A percentile compares a stretch with the other conserved stretches of the same genome.
These are phyloP conservation scores for Dysphania ambrosioides DNA, from an alignment of 148 eudicot genomes.

Conservation along the genomic window DNA sequence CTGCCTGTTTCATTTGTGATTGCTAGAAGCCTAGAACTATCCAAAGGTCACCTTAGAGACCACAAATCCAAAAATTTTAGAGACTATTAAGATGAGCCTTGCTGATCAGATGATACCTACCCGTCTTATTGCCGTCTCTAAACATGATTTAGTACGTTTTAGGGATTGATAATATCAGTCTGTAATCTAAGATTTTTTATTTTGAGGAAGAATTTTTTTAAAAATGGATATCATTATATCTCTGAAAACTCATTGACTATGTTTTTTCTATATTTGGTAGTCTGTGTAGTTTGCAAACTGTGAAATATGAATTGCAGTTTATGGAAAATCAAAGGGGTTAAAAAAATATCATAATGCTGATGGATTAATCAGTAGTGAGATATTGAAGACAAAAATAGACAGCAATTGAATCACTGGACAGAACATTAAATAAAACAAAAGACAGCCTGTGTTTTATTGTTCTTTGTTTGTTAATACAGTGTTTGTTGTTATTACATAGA, in stretches of 20 bases:
- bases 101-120: too few relatives aligned
- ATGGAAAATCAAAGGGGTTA: neutral
- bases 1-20: constrained; percentile 20
- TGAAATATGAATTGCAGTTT: constrained; percentile 9
- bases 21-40: constrained; percentile 6
- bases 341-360: neutral
- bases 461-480: constrained; percentile 19
- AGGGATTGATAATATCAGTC: too few relatives aligned
- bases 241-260: neutral
- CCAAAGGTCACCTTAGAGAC: constrained; percentile 12
- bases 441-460: constrained; percentile 39
- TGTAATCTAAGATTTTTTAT: too few relatives aligned
- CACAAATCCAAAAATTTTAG: neutral
- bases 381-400: constrained; percentile 34
- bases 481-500: constrained; percentile 17
- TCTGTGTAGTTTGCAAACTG: constrained; percentile 1
- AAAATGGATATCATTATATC: constrained; percentile 2
- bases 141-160: neutral
- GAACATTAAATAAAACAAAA: constrained; percentile 39
- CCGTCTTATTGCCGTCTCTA: neutral
- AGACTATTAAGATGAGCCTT: too few relatives aligned
- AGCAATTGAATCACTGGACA: constrained; percentile 34
- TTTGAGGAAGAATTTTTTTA: too few relatives aligned
- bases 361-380: constrained; percentile 32
- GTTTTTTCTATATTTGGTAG: neutral